A percentile compares a stretch with the other conserved stretches of the same genome.
Evolutionary conservation across 306 rosid species (phyloP).

Genomic region (Cucumis hystrix): DNA sequence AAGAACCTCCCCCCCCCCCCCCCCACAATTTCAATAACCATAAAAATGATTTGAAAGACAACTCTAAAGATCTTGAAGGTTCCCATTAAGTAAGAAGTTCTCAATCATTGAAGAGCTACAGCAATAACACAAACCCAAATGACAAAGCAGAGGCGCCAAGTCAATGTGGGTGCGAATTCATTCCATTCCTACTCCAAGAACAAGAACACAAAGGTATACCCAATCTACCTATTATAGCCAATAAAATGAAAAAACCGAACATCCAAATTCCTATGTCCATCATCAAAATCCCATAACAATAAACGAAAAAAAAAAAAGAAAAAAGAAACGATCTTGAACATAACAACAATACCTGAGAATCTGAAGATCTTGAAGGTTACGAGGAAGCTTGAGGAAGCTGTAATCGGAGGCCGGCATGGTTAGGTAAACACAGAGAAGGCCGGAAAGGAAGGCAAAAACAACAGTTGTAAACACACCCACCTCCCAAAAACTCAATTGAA

Average conservation of each 20-base stretch:
- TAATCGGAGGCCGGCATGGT: conserved; percentile 93
- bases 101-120: conserved; percentile 49
- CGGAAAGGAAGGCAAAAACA: conserved; percentile 32
- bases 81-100: conserved; percentile 19
- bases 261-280: neutral
- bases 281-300: neutral
- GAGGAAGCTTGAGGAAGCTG: conserved; percentile 94
- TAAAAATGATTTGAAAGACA: neutral
- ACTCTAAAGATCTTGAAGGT: neutral
- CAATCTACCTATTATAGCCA: conserved; percentile 42
- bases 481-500: conserved; percentile 59
- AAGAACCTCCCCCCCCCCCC: neutral
- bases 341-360: conserved; percentile 36
- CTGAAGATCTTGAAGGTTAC: conserved; percentile 69
- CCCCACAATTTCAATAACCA: neutral
- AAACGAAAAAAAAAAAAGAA: neutral
- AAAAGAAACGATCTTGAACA: neutral
- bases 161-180: conserved; percentile 67
- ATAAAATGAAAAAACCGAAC: conserved; percentile 23
- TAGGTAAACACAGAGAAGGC: conserved; percentile 56
- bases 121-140: conserved; percentile 41
- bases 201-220: conserved; percentile 30
- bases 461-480: conserved; percentile 49
- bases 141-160: conserved; percentile 44
- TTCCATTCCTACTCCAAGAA: conserved; percentile 51